phyloP scores from a whole-genome alignment of 441 rosid species.

The Macaranga tanarius region DNA sequence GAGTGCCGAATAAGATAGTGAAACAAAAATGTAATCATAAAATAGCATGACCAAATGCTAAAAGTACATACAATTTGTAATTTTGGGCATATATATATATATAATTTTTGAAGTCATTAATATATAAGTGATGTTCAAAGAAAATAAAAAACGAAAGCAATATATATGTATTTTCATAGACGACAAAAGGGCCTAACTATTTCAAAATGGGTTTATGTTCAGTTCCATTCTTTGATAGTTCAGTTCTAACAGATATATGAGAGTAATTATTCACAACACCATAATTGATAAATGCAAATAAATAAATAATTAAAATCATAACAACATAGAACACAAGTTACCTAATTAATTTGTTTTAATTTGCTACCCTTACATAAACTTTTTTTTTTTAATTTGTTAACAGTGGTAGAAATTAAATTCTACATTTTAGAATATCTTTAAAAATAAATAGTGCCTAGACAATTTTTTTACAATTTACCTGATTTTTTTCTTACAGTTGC shows the following conservation, averaged over 20 bases:
- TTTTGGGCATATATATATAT: not conserved
- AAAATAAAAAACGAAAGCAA: too few species aligned
- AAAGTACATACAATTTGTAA: not conserved
- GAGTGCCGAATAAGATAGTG: not conserved
- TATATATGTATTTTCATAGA: not conserved
- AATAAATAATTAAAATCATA: not conserved
- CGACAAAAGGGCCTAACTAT: not conserved
- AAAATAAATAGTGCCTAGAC: too few species aligned
- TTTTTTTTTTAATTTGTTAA: too few species aligned
- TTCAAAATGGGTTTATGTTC: conserved; percentile 13
- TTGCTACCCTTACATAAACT: too few species aligned
- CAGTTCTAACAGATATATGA: conserved; percentile 26
- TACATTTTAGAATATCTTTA: too few species aligned
- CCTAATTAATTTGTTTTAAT: too few species aligned
- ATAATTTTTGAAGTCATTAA: not conserved
- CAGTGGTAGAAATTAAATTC: too few species aligned
- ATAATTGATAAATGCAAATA: not conserved
- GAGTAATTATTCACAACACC: not conserved
- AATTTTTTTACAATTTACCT: too few species aligned
- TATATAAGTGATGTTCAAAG: too few species aligned
- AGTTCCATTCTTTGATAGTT: conserved; percentile 20
- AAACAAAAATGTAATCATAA: conserved; percentile 11
- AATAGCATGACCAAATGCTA: conserved; percentile 1
- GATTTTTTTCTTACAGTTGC: too few species aligned
- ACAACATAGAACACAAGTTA: not conserved